Evolutionary conservation across 2,329 filamentous ascomycete species (phyloP), one percentile per base, ranked within the genome.

Genomic region (Monilinia polystroma): DNA sequence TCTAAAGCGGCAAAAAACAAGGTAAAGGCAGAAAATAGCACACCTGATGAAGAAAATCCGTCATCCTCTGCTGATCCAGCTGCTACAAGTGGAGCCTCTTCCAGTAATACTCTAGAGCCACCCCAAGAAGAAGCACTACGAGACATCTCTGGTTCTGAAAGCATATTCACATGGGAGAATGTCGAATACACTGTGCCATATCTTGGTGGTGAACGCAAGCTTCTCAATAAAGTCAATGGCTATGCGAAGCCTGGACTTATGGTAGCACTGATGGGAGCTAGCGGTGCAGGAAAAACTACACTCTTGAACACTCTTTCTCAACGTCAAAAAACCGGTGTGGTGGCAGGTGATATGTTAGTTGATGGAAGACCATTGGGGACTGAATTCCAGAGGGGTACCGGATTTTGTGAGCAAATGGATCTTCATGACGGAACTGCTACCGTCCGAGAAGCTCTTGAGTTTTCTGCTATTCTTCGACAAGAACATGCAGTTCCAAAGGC

Each of bases 221-320:
- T 91, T 1, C 79, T 92, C 58, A 89, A 91, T 73, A 82, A 87
- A 6, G 85, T 95, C 68, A 88, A 83, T 67, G 92, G 92, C 1
- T 94, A 91, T 71, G 91, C 87, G 1, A 93, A 92, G 73, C 92
- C 92, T 0, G 91, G 92, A 23, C 79, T 90, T 23, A 66, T 96
- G 84, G 87, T 92, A 54, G 92, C 92, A 0, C 80, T 96, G 1
- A 91, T 95, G 82, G 92, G 92, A 64, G 90, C 90, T 1, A 91
- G 87, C 4, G 91, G 90, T 54, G 92, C 92, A 11, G 92, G 92
- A 16, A 96, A 96, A 79, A 93, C 91, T 0, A 95, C 92, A 0
- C 80, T 96, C 0, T 81, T 96, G 23, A 93, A 95, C 76, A 92
- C 90, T 0, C 76, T 86, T 0, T 87, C 90, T 0, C 90, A 93